Base-by-base conservation (phyloP, 306 rosid genomes). In the Styphnolobium japonicum region DNA sequence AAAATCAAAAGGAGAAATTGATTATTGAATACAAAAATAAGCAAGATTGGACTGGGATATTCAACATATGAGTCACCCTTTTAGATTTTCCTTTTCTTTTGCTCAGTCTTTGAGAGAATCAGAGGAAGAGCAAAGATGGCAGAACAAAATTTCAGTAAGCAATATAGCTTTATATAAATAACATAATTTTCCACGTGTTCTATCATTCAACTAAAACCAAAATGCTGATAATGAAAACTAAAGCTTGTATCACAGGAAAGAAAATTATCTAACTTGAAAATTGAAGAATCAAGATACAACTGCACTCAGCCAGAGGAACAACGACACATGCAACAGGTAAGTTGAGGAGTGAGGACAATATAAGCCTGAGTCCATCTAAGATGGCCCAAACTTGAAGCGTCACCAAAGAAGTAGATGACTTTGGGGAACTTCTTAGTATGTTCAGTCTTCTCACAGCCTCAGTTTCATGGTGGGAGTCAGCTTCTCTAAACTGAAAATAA, bases 241-340 rank as follows among this genome's bases (percentile, higher is more conserved):
- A 22, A 61, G 55, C 51, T 31, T 39, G 37, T 69, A 39, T 43
- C 15, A 21, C 9, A n/a, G 36, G 21, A 63, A 46, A 43, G 40
- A 51, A 52, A 62, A 66, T 27, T 45, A 36, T 63, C 67, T 83
- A 67, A 86, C 94, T 85, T 86, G 94, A 81, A 89, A 85, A 81
- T 86, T 88, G 77, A 89, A 88, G 84, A 89, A 86, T 12, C 92
- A 89, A 51, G 91, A 89, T 79, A 92, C 78, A 83, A 89, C 90
- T 7, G 91, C 97, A 71, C 91, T 69, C 67, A 89, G 78, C 89
- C 91, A 88, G 67, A 92, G 85, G 86, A 92, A 85, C 80, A 87
- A 77, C 27, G 91, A 85, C 67, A 84, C 86, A 2, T 77, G 84
- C 85, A 88, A 60, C 83, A 88, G 83, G 68, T 88, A 89, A 51